Evolutionary conservation across 257 asterid genomes (phyloP).

Genomic region (Asclepias syriaca): DNA sequence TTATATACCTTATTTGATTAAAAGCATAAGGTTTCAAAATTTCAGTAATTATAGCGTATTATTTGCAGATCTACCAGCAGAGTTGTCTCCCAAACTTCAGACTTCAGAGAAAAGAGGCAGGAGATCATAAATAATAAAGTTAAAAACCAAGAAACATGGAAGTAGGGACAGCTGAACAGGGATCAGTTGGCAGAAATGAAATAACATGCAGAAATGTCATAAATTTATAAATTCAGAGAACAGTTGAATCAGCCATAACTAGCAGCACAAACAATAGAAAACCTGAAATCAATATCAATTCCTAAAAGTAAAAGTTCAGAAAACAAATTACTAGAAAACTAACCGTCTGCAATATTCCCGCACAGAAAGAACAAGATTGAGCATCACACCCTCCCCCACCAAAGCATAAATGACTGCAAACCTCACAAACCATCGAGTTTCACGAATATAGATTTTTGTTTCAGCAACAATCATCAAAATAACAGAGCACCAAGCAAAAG

Average conservation of each 20-base stretch:
- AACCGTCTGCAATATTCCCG: slow-evolving; percentile 50
- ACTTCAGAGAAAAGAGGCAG: too few relatives aligned
- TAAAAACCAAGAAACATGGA: not conserved
- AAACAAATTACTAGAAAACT: slow-evolving; percentile 9
- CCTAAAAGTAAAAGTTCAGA: not conserved
- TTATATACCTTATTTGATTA: not conserved
- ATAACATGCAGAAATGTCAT: not conserved
- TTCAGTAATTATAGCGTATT: not conserved
- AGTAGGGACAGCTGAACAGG: not conserved
- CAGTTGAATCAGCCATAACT: not conserved
- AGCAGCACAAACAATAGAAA: not conserved
- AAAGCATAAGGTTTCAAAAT: not conserved
- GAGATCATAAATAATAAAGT: not conserved
- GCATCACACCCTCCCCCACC: slow-evolving; percentile 70
- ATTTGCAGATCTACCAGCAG: too few relatives aligned
- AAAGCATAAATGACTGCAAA: slow-evolving; percentile 59
- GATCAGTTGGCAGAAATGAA: not conserved
- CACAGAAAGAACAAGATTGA: slow-evolving; percentile 45
- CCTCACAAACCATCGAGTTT: slow-evolving; percentile 83
- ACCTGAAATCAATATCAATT: not conserved
- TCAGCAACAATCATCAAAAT: slow-evolving; percentile 55
- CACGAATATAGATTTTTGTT: slow-evolving; percentile 60
- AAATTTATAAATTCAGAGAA: not conserved
- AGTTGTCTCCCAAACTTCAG: too few relatives aligned
- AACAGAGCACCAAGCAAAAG: slow-evolving; percentile 69